These are phyloP conservation scores for Globisporangium irregulare DNA, from an alignment of 352 stramenopile species.

Conservation along the genomic window DNA sequence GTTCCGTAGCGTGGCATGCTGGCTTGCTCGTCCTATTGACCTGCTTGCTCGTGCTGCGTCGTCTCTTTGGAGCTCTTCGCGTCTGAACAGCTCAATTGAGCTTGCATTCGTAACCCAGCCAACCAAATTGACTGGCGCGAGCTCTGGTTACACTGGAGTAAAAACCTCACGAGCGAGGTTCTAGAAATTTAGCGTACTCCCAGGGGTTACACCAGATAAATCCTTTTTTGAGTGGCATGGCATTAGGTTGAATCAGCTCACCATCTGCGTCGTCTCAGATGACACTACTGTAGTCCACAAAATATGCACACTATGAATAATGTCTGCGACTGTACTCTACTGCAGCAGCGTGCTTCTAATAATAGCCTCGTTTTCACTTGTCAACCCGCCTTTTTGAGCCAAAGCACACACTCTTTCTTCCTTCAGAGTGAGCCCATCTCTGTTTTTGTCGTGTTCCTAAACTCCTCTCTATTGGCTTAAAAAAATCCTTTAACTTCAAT, in stretches of 20 bases:
- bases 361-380: not conserved
- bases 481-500: not conserved
- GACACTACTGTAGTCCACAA: not conserved
- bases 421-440: constrained; percentile 2
- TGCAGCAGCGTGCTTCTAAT: not conserved
- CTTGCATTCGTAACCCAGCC: constrained; percentile 2
- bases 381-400: not conserved
- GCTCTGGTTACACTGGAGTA: not conserved
- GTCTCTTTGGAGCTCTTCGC: constrained; percentile 7
- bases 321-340: not conserved
- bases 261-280: not conserved
- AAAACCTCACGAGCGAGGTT: not conserved
- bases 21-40: not conserved
- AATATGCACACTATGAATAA: not conserved
- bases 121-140: constrained; percentile 14
- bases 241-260: no score
- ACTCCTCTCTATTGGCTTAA: not conserved
- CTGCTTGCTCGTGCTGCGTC: constrained; percentile 1
- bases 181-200: not conserved
- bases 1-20: constrained; percentile 47
- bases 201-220: not conserved
- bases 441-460: not conserved
- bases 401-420: not conserved
- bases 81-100: not conserved
- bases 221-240: not conserved